Percentiles rank a stretch among this genome's conserved stretches.
These are phyloP conservation scores for Rhizomucor miehei DNA, from an alignment of 371 early-diverging fungal species.

Conservation along the genomic window DNA sequence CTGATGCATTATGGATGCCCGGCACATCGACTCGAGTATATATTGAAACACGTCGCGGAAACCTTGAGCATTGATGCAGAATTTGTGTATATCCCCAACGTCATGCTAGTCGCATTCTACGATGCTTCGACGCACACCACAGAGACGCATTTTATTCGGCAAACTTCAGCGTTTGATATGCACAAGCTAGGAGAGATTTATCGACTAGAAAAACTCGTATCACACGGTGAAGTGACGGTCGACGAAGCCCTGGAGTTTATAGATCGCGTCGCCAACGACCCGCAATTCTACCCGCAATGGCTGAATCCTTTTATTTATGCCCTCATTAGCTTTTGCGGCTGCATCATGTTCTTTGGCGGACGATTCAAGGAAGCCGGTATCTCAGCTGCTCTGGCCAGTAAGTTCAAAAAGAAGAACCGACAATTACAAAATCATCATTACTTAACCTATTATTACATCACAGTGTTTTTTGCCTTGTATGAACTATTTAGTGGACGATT, in stretches of 20 bases:
- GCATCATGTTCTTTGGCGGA: conserved; percentile 43
- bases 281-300: conserved; percentile 44
- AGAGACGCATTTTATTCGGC: conserved; percentile 69
- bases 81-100: conserved; percentile 66
- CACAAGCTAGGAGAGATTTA: conserved; percentile 56
- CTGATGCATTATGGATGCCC: conserved; percentile 59
- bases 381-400: conserved; percentile 39
- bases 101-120: conserved; percentile 69
- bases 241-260: conserved; percentile 52
- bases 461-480: conserved; percentile 22
- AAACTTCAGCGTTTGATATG: conserved; percentile 63
- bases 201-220: conserved; percentile 44
- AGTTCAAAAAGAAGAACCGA: neutral
- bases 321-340: conserved; percentile 48
- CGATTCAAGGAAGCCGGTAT: conserved; percentile 37
- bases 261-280: conserved; percentile 31
- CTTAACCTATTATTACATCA: conserved; percentile 3
- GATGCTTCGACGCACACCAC: conserved; percentile 70
- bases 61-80: conserved; percentile 65
- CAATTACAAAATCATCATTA: neutral
- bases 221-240: conserved; percentile 48
- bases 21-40: conserved; percentile 56
- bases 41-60: conserved; percentile 40
- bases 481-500: conserved; percentile 17
- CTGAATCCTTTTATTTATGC: conserved; percentile 47